phyloP scores from a whole-genome alignment of 139 green algal species.

The Micractinium conductrix region DNA sequence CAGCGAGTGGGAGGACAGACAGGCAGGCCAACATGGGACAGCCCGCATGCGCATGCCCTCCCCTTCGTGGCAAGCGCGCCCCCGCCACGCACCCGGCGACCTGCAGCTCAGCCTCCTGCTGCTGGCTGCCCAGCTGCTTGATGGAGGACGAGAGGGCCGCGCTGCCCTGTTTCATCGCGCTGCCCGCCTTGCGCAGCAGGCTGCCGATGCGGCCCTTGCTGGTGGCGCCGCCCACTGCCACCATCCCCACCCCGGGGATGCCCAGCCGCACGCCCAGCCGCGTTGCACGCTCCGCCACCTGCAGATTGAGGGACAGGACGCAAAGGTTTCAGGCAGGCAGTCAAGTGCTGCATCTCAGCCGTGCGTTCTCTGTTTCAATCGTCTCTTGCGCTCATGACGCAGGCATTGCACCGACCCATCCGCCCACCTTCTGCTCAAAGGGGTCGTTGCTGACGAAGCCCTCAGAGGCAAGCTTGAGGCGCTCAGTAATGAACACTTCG shows the following conservation, averaged over 20 bases:
- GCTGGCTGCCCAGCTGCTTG: constrained; percentile 1
- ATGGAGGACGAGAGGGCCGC: constrained; percentile 11
- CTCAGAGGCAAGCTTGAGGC: constrained; percentile 56
- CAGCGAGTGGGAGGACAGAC: too few species aligned
- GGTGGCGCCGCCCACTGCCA: not conserved
- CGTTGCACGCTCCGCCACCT: constrained; percentile 22
- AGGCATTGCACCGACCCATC: too few species aligned
- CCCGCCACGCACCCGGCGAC: not conserved
- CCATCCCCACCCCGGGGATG: not conserved
- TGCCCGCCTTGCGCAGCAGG: constrained; percentile 32
- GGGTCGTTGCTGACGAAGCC: constrained; percentile 29
- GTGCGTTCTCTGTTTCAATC: not conserved
- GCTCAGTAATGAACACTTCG: constrained; percentile 77
- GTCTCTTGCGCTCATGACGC: not conserved
- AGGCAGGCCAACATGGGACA: too few species aligned
- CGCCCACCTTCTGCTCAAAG: constrained; percentile 58
- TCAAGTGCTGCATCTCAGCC: not conserved
- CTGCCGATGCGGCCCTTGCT: constrained; percentile 19
- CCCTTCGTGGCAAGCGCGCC: too few species aligned
- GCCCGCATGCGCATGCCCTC: too few species aligned
- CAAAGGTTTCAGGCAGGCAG: not conserved
- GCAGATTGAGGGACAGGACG: not conserved
- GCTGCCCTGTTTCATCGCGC: constrained; percentile 13
- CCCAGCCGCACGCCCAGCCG: constrained; percentile 12
- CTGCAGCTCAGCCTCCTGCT: not conserved